Conservation (phyloP, 1,284 basidiomycete genomes). For the Grifola frondosa region DNA sequence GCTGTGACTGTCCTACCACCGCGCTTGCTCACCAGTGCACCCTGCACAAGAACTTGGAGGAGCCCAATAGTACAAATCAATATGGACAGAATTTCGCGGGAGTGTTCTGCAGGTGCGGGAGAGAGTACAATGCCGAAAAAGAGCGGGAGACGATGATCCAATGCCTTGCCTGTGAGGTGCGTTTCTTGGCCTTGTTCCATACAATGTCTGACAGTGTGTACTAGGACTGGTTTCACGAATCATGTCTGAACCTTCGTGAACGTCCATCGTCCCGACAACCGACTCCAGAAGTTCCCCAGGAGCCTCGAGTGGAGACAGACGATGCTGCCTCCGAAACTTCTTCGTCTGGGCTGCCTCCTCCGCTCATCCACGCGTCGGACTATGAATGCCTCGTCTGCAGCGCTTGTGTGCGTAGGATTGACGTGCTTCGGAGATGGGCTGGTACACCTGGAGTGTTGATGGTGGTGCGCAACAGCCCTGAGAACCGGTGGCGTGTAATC, state of each 20-base stretch:
- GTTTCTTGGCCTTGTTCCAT: constrained; percentile 24
- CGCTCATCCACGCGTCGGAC: constrained; percentile 59
- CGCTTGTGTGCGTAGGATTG: constrained; percentile 55
- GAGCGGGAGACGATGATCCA: constrained; percentile 84
- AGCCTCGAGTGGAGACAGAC: constrained; percentile 32
- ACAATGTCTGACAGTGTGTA: constrained; percentile 8
- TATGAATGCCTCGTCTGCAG: constrained; percentile 75
- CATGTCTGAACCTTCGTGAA: constrained; percentile 74
- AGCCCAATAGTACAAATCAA: constrained; percentile 53
- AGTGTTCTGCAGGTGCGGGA: constrained; percentile 70
- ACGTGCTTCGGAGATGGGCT: constrained; percentile 56
- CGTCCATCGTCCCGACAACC: constrained; percentile 49
- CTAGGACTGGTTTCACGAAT: constrained; percentile 86
- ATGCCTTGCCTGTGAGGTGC: constrained; percentile 77
- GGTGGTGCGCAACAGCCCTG: constrained; percentile 48
- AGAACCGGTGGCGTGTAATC: constrained; percentile 52
- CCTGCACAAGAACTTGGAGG: constrained; percentile 53
- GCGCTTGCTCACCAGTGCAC: constrained; percentile 59
- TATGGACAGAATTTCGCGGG: constrained; percentile 70
- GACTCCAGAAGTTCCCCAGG: constrained; percentile 34
- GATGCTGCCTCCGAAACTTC: constrained; percentile 61
- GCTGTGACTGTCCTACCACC: constrained; percentile 77
- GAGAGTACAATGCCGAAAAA: constrained; percentile 64
- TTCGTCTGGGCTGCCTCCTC: constrained; percentile 61
- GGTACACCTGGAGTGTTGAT: constrained; percentile 65